Evolutionary conservation across 371 early-diverging fungal species (phyloP).

Genomic region (Lichtheimia ramosa): DNA sequence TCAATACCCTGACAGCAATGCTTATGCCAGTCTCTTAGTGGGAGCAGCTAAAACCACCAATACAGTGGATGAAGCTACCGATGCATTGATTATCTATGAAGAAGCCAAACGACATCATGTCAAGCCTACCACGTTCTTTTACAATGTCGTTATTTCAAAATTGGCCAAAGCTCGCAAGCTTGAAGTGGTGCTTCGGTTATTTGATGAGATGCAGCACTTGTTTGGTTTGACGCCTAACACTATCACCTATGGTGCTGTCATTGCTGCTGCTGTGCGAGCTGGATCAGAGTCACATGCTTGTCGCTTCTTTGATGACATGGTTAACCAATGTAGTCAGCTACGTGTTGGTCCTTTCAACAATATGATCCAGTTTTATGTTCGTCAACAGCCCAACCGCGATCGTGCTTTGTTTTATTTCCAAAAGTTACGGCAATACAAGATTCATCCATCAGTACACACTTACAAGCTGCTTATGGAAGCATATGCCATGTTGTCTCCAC

Average conservation of each 20-base stretch:
- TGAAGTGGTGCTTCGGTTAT: constrained; percentile 54
- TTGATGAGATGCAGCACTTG: constrained; percentile 58
- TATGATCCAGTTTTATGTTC: constrained; percentile 68
- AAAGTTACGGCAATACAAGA: constrained; percentile 44
- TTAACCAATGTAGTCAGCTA: constrained; percentile 44
- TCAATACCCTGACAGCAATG: constrained; percentile 45
- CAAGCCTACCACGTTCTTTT: constrained; percentile 63
- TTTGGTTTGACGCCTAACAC: constrained; percentile 55
- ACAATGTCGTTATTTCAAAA: constrained; percentile 66
- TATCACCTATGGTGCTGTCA: constrained; percentile 63
- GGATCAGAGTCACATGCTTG: constrained; percentile 56
- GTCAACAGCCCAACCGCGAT: constrained; percentile 57
- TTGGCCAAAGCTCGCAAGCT: constrained; percentile 65
- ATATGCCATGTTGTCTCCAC: constrained; percentile 58
- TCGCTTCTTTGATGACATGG: constrained; percentile 54
- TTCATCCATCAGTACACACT: constrained; percentile 59
- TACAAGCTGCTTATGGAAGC: constrained; percentile 65
- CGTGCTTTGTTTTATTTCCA: constrained; percentile 54
- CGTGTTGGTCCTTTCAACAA: constrained; percentile 61
- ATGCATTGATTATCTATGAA: constrained; percentile 55
- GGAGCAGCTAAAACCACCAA: constrained; percentile 45
- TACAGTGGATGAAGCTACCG: constrained; percentile 50
- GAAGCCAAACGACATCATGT: constrained; percentile 61
- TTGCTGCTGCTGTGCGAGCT: constrained; percentile 63
- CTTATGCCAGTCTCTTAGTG: constrained; percentile 40